Evolutionary conservation across 371 early-diverging fungal genomes (phyloP), one percentile per base, ranked within the genome.

Genomic region (Catenaria anguillulae): DNA sequence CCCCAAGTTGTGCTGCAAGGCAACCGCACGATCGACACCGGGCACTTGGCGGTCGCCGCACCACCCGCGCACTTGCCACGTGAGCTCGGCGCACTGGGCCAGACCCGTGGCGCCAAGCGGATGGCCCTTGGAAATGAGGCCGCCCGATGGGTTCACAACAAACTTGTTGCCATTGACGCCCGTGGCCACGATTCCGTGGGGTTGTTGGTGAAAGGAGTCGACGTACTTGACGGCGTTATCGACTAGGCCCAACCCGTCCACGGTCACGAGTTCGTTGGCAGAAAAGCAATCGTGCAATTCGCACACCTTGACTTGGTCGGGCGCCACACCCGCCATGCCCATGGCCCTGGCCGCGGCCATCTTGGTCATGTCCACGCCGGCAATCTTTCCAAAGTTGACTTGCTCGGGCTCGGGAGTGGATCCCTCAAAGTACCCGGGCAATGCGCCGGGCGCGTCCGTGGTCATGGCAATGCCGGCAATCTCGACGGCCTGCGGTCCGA

Each of bases 211-310:
- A 63, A 86, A 72, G 24, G 64, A 59, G 21, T 40, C 34, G 8
- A 63, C 54, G 33, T 60, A 69, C 19, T 60, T 60, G 33, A 37
- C 59, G 24, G 71, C 71, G 37, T 67, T 62, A 55, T 76, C 70
- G 64, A 79, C 77, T 58, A 88, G 75, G 23, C 84, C 86, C 31
- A 88, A 77, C 43, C 85, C 82, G 69, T 87, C 89, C 67, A 86
- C 86, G 12, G 86, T 85, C 60, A 87, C 73, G 24, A 88, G 68
- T 77, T 78, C 88, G 68, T 88, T 88, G 55, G 85, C 84, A 26
- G 84, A 81, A 73, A 86, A 88, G 71, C 87, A 88, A 69, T 88
- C 89, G 68, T 88, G 89, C 45, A 88, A 72, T 65, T 88, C 89
- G 54, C 86, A 75, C 13, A 87, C 84, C 63, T 79, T 75, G 8